Evolutionary conservation across 208 protist species (phyloP).

Genomic region (Acanthamoeba castellanii): DNA sequence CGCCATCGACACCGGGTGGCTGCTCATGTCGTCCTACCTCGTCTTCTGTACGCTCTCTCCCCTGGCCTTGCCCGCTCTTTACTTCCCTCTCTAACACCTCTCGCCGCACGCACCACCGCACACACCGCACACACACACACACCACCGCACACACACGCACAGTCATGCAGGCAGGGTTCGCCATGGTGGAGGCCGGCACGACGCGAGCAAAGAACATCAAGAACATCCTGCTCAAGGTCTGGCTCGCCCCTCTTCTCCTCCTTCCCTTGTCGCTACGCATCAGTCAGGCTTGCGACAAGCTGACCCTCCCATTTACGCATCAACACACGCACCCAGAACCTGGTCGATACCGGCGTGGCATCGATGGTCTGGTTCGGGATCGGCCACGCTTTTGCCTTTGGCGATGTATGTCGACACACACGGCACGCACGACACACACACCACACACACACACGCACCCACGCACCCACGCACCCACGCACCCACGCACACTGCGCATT

Average conservation of each 20-base stretch:
- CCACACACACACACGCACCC: not conserved
- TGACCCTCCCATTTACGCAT: not conserved
- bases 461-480: not conserved
- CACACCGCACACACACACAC: not conserved
- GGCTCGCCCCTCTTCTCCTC: not conserved
- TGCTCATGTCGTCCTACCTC: slow-evolving; percentile 40
- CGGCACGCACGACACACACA: not conserved
- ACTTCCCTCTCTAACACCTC: not conserved
- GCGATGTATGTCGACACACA: not conserved
- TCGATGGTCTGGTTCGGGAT: slow-evolving; percentile 53
- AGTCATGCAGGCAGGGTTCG: slow-evolving; percentile 72
- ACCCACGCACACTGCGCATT: not conserved
- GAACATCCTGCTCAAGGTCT: slow-evolving; percentile 73
- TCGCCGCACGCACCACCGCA: not conserved
- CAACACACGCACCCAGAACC: slow-evolving; percentile 14
- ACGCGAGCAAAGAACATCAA: slow-evolving; percentile 72
- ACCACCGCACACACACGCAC: not conserved
- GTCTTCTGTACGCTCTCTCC: slow-evolving; percentile 65
- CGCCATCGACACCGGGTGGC: slow-evolving; percentile 50
- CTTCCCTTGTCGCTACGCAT: not conserved
- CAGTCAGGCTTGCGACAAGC: too few species aligned
- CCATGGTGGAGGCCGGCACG: slow-evolving; percentile 67
- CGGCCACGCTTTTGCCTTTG: slow-evolving; percentile 67
- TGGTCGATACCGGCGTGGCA: slow-evolving; percentile 37
- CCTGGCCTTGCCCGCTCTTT: not conserved